Evolutionary conservation across 129 eudicot genomes (phyloP).

Genomic region (Oenanthe sinensis): DNA sequence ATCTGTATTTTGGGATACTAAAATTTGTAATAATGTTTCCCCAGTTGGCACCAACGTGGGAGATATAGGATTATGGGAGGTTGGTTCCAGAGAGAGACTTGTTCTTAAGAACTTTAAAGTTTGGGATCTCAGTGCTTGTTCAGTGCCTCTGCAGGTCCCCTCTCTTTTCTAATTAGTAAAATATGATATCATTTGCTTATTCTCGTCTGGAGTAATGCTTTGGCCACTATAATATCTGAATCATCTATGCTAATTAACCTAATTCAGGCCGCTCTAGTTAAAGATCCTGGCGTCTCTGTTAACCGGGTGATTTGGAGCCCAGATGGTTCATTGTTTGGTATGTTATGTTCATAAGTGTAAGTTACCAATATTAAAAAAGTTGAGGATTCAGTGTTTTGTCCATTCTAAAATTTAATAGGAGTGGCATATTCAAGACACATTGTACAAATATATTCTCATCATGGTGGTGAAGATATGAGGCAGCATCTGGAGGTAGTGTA

Average conservation of each 20-base stretch:
- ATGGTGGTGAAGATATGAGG: constrained; percentile 49
- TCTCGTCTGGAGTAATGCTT: background rate
- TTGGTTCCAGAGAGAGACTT: constrained; percentile 59
- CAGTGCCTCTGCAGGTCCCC: constrained; percentile 59
- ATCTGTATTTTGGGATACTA: constrained; percentile 1
- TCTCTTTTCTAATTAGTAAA: background rate
- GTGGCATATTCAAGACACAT: constrained; percentile 70
- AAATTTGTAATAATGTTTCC: constrained; percentile 6
- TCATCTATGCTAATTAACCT: constrained; percentile 2
- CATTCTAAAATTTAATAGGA: constrained; percentile 30
- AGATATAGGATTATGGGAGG: constrained; percentile 72
- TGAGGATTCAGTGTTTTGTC: background rate
- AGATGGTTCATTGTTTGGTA: constrained; percentile 69
- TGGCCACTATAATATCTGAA: constrained; percentile 1
- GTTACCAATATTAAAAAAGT: background rate
- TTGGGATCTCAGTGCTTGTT: constrained; percentile 68
- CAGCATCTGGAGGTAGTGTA: constrained; percentile 51
- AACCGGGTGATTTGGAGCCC: constrained; percentile 85
- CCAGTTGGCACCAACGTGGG: constrained; percentile 88
- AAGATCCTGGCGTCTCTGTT: constrained; percentile 67
- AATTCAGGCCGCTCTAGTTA: constrained; percentile 57
- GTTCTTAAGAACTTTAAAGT: constrained; percentile 70
- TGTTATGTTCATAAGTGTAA: background rate
- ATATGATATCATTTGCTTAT: background rate
- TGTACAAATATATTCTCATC: constrained; percentile 53